phyloP scores from a whole-genome alignment of 441 rosid genomes.

The Populus tomentosa region DNA sequence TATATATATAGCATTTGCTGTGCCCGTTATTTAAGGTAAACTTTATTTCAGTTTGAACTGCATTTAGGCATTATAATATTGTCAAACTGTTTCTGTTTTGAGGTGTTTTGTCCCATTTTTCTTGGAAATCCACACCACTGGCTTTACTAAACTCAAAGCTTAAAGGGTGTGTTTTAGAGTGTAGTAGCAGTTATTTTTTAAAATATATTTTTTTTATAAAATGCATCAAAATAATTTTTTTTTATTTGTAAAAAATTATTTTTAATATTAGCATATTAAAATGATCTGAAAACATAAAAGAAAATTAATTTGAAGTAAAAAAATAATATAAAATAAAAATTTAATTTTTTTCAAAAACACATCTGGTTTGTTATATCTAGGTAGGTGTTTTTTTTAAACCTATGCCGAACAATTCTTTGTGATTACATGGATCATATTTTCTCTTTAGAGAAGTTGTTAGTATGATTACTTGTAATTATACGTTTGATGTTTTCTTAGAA shows the following conservation, averaged over 20 bases:
- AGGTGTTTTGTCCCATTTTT: not conserved
- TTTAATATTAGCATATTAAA: too few relatives aligned
- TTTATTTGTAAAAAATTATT: too few relatives aligned
- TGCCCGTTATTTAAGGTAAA: constrained; percentile 12
- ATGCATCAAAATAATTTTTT: too few relatives aligned
- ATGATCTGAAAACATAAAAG: too few relatives aligned
- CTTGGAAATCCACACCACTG: not conserved
- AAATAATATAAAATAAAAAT: too few relatives aligned
- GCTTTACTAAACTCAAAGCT: not conserved
- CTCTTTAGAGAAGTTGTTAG: not conserved
- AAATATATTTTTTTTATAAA: too few relatives aligned
- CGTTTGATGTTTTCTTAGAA: not conserved
- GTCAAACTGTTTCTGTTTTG: not conserved
- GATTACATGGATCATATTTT: not conserved
- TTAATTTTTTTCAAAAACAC: too few relatives aligned
- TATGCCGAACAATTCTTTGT: not conserved
- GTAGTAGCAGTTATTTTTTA: too few relatives aligned
- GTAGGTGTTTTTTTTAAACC: not conserved
- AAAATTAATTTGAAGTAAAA: too few relatives aligned
- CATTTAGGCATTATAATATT: constrained; percentile 3
- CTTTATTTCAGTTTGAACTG: not conserved
- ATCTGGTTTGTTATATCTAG: not conserved
- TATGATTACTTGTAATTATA: not conserved
- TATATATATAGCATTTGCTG: not conserved
- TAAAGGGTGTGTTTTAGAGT: not conserved